Percentiles rank a stretch among this genome's conserved stretches.
phyloP scores from a whole-genome alignment of 1,284 basidiomycete genomes.

The Cryptococcus sp. region DNA sequence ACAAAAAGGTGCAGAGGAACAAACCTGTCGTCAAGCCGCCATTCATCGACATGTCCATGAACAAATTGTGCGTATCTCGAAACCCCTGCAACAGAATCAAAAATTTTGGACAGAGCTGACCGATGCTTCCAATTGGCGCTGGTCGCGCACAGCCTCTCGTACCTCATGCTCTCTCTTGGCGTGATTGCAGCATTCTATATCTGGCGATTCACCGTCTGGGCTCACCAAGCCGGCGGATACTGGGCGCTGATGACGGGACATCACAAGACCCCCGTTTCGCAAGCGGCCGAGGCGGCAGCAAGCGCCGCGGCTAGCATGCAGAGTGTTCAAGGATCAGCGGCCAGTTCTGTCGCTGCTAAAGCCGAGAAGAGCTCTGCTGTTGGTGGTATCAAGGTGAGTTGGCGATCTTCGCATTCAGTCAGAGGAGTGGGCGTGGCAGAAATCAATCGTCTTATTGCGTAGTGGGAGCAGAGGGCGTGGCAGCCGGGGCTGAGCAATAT shows the following conservation, averaged over 20 bases:
- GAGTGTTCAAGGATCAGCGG: neutral
- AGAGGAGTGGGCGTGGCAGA: no score
- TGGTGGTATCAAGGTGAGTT: conserved; percentile 1
- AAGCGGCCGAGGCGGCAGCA: conserved; percentile 13
- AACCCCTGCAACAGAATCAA: neutral
- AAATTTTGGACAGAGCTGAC: neutral
- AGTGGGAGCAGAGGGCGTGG: neutral
- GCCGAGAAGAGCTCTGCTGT: neutral
- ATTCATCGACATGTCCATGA: conserved; percentile 49
- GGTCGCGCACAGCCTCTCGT: conserved; percentile 37
- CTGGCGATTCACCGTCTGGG: conserved; percentile 52
- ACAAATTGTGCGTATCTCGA: conserved; percentile 44
- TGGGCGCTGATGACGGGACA: conserved; percentile 51
- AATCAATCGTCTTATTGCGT: neutral
- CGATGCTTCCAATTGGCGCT: neutral
- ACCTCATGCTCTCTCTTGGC: conserved; percentile 43
- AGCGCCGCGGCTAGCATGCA: conserved; percentile 8
- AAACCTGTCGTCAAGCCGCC: conserved; percentile 51
- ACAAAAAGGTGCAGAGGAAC: conserved; percentile 40
- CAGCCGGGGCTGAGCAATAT: neutral
- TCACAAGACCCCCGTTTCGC: conserved; percentile 21
- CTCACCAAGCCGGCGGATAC: conserved; percentile 49
- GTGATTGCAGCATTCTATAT: conserved; percentile 48
- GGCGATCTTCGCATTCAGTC: neutral
- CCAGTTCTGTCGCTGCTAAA: neutral